phyloP scores from a whole-genome alignment of 2,329 filamentous ascomycete species.

The Nannizziopsis barbatae region DNA sequence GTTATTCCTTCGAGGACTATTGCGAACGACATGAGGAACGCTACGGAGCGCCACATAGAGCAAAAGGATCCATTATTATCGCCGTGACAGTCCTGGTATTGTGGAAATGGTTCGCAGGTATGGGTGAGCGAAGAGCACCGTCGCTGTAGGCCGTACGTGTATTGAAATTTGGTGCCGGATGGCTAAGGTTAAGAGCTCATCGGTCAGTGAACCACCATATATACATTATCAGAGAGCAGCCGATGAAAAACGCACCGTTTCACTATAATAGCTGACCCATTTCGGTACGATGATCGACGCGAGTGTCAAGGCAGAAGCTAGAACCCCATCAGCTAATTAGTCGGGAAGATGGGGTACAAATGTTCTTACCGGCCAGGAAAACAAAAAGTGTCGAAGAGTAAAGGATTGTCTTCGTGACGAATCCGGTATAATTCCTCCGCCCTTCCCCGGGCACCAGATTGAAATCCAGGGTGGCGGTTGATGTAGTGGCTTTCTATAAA shows the following conservation, averaged over 20 bases:
- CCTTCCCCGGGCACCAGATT: slow-evolving; percentile 34
- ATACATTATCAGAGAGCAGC: neutral
- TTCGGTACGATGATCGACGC: slow-evolving; percentile 37
- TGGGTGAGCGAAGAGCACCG: slow-evolving; percentile 62
- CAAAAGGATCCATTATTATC: slow-evolving; percentile 63
- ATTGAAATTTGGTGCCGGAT: slow-evolving; percentile 40
- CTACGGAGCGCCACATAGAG: slow-evolving; percentile 78
- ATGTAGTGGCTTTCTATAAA: too few relatives aligned
- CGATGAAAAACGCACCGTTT: slow-evolving; percentile 26
- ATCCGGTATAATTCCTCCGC: slow-evolving; percentile 38
- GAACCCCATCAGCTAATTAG: neutral
- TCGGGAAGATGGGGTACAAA: neutral
- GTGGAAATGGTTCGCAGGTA: slow-evolving; percentile 49
- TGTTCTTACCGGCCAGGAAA: slow-evolving; percentile 33
- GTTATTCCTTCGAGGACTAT: slow-evolving; percentile 71
- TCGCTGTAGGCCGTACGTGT: slow-evolving; percentile 67
- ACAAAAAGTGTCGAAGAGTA: slow-evolving; percentile 35
- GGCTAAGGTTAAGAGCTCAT: slow-evolving; percentile 18
- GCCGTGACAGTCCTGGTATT: slow-evolving; percentile 53
- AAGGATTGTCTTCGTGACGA: slow-evolving; percentile 40
- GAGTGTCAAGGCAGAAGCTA: slow-evolving; percentile 37
- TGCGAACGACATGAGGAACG: slow-evolving; percentile 76
- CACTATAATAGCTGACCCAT: slow-evolving; percentile 40
- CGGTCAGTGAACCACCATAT: neutral
- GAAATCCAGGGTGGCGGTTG: slow-evolving; percentile 29